Evolutionary conservation across 2,329 filamentous ascomycete genomes (phyloP).

Genomic region (Aspergillus cejpii): DNA sequence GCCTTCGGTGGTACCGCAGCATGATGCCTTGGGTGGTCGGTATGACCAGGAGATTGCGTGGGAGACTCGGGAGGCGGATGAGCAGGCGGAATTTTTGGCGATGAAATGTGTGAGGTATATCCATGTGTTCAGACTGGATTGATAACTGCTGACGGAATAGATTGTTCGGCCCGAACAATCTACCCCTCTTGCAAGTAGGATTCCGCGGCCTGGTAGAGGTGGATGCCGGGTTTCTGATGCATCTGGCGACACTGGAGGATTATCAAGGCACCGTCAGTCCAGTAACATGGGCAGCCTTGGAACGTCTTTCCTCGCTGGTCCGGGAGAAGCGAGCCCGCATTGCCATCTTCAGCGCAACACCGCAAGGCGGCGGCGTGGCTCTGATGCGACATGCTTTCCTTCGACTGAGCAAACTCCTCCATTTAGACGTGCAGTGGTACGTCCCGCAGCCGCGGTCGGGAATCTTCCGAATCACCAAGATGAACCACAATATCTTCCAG

Average conservation of each 20-base stretch:
- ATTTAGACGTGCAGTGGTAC: conserved; percentile 62
- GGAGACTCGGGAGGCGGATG: conserved; percentile 59
- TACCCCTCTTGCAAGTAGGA: conserved; percentile 60
- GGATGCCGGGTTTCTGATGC: conserved; percentile 59
- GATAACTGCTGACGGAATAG: conserved; percentile 37
- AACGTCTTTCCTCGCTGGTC: conserved; percentile 57
- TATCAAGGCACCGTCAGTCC: conserved; percentile 56
- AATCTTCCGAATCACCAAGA: conserved; percentile 78
- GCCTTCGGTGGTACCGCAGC: conserved; percentile 54
- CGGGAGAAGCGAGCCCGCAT: conserved; percentile 59
- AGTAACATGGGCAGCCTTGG: conserved; percentile 59
- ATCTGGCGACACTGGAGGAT: conserved; percentile 51
- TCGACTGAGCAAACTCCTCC: conserved; percentile 60
- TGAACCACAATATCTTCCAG: conserved; percentile 81
- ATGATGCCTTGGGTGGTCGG: conserved; percentile 9
- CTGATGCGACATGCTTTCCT: conserved; percentile 75
- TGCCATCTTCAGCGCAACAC: conserved; percentile 73
- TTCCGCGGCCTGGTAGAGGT: conserved; percentile 64
- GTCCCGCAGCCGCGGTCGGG: conserved; percentile 74
- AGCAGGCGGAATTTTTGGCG: conserved; percentile 74
- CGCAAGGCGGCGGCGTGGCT: conserved; percentile 75
- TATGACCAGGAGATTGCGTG: conserved; percentile 34
- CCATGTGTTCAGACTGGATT: neutral
- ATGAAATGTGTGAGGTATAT: conserved; percentile 67
- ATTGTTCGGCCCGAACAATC: conserved; percentile 64